These are phyloP conservation scores for Mucor mucedo DNA, from an alignment of 371 early-diverging fungal species.

Conservation along the genomic window DNA sequence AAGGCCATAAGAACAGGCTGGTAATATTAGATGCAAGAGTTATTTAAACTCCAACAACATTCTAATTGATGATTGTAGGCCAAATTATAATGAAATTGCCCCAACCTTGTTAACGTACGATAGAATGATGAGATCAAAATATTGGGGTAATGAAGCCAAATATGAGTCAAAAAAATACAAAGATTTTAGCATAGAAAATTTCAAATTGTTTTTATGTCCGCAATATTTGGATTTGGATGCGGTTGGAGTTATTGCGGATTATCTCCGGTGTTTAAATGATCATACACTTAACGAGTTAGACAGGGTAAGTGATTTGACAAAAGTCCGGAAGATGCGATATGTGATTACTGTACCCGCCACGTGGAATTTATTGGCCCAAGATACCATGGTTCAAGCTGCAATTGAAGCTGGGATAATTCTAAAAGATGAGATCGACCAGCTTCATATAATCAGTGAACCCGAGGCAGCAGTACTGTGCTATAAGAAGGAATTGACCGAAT, in stretches of 20 bases:
- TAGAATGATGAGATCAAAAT: background rate
- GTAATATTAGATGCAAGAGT: background rate
- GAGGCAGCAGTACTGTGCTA: slow-evolving; percentile 47
- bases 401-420: slow-evolving; percentile 41
- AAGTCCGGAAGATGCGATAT: too few relatives aligned
- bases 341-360: slow-evolving; percentile 32
- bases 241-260: too few relatives aligned
- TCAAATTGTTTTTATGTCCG: slow-evolving; percentile 5
- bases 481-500: slow-evolving; percentile 8
- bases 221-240: background rate
- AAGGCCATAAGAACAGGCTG: background rate
- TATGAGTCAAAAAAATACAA: too few relatives aligned
- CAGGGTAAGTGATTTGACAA: too few relatives aligned
- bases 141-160: slow-evolving; percentile 3
- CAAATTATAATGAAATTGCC: too few relatives aligned
- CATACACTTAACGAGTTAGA: too few relatives aligned
- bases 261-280: too few relatives aligned
- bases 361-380: slow-evolving; percentile 42
- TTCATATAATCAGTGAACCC: slow-evolving; percentile 53
- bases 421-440: slow-evolving; percentile 28
- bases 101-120: slow-evolving; percentile 1
- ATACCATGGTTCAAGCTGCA: slow-evolving; percentile 42
- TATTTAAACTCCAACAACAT: background rate
- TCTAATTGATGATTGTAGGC: too few relatives aligned
- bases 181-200: too few relatives aligned